Conservation (phyloP, 1,284 basidiomycete genomes). For the Rhodotorula sp. region DNA sequence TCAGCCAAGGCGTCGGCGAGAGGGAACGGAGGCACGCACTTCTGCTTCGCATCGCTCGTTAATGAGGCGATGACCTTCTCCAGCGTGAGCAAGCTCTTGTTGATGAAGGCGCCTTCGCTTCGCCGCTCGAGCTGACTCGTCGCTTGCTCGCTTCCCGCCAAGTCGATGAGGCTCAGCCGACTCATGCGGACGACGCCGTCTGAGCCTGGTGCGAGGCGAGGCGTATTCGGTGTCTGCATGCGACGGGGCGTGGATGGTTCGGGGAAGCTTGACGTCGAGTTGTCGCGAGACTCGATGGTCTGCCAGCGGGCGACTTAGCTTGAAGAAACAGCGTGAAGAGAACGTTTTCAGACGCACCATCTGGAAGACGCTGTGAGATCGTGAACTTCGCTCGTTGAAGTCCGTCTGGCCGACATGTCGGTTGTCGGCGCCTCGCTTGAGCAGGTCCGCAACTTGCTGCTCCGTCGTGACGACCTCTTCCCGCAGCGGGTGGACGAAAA, state of each 20-base stretch:
- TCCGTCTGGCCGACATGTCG: conserved; percentile 90
- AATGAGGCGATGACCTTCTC: conserved; percentile 85
- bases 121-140: conserved; percentile 90
- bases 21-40: conserved; percentile 49
- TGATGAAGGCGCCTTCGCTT: conserved; percentile 89
- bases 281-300: conserved; percentile 49
- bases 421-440: conserved; percentile 80
- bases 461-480: conserved; percentile 90
- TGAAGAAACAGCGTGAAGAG: background rate
- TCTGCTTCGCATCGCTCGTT: conserved; percentile 71
- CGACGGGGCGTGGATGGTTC: background rate
- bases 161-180: conserved; percentile 75
- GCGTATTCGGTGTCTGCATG: conserved; percentile 22
- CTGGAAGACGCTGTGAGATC: conserved; percentile 89
- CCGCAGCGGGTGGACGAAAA: conserved; percentile 65
- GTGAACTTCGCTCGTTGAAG: conserved; percentile 91
- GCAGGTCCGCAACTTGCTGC: conserved; percentile 76
- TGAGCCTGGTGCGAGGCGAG: conserved; percentile 19
- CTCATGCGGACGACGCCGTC: conserved; percentile 37
- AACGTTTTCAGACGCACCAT: conserved; percentile 56
- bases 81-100: conserved; percentile 78
- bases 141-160: conserved; percentile 95
- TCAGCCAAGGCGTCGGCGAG: background rate
- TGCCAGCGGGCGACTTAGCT: conserved; percentile 15
- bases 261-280: conserved; percentile 5